Evolutionary conservation across 768 basidiomycete genomes (phyloP), one percentile per base, ranked within the genome.

Genomic region (Pisolithus sp.): DNA sequence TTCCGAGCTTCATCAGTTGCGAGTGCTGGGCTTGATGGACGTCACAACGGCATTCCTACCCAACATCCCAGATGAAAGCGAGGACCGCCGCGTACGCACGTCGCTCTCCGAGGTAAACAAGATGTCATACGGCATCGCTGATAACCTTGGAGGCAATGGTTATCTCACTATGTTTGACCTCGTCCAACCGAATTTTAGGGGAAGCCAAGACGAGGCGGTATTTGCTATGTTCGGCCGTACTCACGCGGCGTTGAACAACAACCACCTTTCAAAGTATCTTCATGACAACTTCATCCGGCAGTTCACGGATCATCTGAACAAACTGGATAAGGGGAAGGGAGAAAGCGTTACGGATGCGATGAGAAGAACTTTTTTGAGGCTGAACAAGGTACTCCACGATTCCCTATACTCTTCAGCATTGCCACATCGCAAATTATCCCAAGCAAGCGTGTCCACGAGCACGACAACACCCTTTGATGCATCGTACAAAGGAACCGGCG

Each of bases 71-170:
- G 86, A 89, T 57, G 92, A 93, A 64, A 85, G 74, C 57, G 89
- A 93, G 49, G 88, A 93, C 49, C 82, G 93, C 15, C 88, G 96
- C 0, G 85, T 99, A 4, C 86, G 96, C 43, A 95, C 93, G 1
- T 96, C 94, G 4, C 74, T 82, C 28, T 90, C 90, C 2, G 87
- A 88, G 31, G 85, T 97, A 52, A 89, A 88, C 69, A 82, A 82
- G 49, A 91, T 99, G 89, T 83, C 86, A 23, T 98, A 98, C 60
- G 96, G 95, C 15, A 95, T 99, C 51, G 90, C 95, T 0, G 96
- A 99, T 62, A 89, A 86, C 15, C 73, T 98, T 37, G 93, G 93
- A 18, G 76, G 73, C 52, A 78, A 81, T 53, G 88, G 93, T 44
- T 80, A 82, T 49, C 77, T 97, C 40, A 85, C 80, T 43, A 92